These are phyloP conservation scores for Zasmidium cellare DNA, from an alignment of 2,329 filamentous ascomycete genomes.

Conservation along the genomic window DNA sequence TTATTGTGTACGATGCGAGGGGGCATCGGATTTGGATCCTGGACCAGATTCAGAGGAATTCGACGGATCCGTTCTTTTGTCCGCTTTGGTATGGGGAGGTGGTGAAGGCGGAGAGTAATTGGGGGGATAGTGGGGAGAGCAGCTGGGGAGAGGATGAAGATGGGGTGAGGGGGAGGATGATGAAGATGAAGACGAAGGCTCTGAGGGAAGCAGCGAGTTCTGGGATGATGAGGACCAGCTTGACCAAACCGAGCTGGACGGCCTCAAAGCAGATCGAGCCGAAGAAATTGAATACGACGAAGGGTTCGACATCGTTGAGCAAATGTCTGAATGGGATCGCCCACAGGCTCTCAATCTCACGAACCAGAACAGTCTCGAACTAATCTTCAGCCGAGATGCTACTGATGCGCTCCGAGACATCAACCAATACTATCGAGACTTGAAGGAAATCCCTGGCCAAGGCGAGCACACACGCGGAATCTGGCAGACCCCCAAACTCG, in stretches of 20 bases:
- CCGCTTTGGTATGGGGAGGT: too few relatives aligned
- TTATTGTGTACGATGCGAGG: slow-evolving; percentile 13
- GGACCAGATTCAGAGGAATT: slow-evolving; percentile 4
- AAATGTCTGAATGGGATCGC: neutral
- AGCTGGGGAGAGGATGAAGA: neutral
- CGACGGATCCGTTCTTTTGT: slow-evolving; percentile 13
- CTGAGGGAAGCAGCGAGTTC: slow-evolving; percentile 10
- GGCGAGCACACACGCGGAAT: slow-evolving; percentile 6
- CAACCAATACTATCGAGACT: slow-evolving; percentile 14
- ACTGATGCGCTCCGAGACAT: slow-evolving; percentile 14
- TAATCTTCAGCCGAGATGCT: slow-evolving; percentile 5
- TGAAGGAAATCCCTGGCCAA: slow-evolving; percentile 12
- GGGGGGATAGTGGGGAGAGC: neutral
- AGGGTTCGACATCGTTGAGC: slow-evolving; percentile 1
- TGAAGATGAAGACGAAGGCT: slow-evolving; percentile 2
- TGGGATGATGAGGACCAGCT: too few relatives aligned
- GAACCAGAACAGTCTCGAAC: slow-evolving; percentile 10
- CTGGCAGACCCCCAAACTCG: slow-evolving; percentile 2
- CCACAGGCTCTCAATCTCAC: slow-evolving; percentile 4
- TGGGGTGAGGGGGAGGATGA: too few relatives aligned
- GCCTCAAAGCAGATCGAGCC: too few relatives aligned
- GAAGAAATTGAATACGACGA: slow-evolving; percentile 4
- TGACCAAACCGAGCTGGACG: too few relatives aligned
- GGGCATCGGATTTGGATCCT: slow-evolving; percentile 12
- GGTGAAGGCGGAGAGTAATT: too few relatives aligned